Percentiles rank a stretch among this genome's conserved stretches.
phyloP scores from a whole-genome alignment of 441 rosid genomes.

The Cnidoscolus chayamansa region DNA sequence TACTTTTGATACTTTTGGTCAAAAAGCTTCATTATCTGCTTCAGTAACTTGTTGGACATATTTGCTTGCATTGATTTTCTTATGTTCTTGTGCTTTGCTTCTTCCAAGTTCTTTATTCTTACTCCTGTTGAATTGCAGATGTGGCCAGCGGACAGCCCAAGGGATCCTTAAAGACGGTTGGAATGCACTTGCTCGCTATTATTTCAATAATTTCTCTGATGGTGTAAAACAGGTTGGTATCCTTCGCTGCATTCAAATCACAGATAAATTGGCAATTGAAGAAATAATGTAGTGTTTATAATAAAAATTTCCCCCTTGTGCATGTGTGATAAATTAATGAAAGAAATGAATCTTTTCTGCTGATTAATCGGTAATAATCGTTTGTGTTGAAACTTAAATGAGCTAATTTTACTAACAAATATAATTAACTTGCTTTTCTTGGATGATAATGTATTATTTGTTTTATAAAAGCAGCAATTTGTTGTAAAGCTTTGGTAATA shows the following conservation, averaged over 20 bases:
- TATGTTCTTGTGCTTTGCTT: neutral
- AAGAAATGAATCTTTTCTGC: neutral
- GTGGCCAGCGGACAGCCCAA: constrained; percentile 77
- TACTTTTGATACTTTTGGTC: neutral
- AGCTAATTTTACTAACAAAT: neutral
- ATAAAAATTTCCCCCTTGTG: too few species aligned
- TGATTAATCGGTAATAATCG: neutral
- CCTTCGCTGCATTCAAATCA: constrained; percentile 9
- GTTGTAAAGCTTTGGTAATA: too few species aligned
- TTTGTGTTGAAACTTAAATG: neutral
- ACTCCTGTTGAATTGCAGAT: constrained; percentile 44
- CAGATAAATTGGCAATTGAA: neutral
- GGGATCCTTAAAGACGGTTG: constrained; percentile 81
- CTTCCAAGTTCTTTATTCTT: neutral
- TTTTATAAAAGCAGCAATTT: neutral
- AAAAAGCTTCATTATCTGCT: neutral
- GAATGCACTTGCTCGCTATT: constrained; percentile 86
- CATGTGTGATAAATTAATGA: neutral
- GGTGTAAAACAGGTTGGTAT: constrained; percentile 76
- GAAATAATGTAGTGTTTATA: neutral
- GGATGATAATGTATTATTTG: neutral
- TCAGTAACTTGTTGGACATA: neutral
- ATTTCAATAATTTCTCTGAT: constrained; percentile 86
- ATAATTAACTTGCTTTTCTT: neutral
- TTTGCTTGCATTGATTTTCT: neutral